Evolutionary conservation across 2,329 filamentous ascomycete genomes (phyloP), one percentile per base, ranked within the genome.

Genomic region (Fusarium clavum): DNA sequence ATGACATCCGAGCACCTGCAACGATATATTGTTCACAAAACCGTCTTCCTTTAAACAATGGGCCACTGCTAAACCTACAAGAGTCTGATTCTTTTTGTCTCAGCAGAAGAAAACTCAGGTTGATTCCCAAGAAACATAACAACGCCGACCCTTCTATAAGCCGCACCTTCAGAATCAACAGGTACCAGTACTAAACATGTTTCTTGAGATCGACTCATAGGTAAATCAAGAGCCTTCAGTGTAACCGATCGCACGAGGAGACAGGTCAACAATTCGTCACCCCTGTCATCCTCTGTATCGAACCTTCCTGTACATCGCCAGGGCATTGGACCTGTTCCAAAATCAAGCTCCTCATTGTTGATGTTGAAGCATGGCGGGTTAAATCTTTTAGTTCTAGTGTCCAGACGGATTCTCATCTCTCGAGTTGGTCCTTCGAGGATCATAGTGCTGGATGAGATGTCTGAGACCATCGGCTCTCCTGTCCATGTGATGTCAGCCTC

Each of bases 221-320:
- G 29, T 3, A 22, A 5, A 27, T 30, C 10, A 4, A 2, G 4
- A 22, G 18, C 11, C 24, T 25, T 9, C 3, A 20, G 8, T 1
- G 25, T 43, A 13, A 56, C 20, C 2, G 49, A 61, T 20, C 64
- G 48, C 3, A 56, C 44, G 27, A 68, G 57, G 3, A 68, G 40
- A 22, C 57, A 68, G 4, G 64, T 57, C 6, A 54, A 57, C 12
- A 41, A 10, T 7, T 32, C 38, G 16, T 57, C 47, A 40, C 30
- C 14, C 30, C 34, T 29, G 1, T 34, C 32, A 6, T 51, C 16
- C 13, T 61, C 53, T 5, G 16, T 7, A 13, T 67, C 61, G 3
- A 65, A 66, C 10, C 46, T 32, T 7, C 52, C 57, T 10, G 14
- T 11, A 40, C 64, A 67, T 5, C 40, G 30, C 61, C 52, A 66